Base-by-base conservation (phyloP, 106 monocot genomes). In the Acorus calamus region DNA sequence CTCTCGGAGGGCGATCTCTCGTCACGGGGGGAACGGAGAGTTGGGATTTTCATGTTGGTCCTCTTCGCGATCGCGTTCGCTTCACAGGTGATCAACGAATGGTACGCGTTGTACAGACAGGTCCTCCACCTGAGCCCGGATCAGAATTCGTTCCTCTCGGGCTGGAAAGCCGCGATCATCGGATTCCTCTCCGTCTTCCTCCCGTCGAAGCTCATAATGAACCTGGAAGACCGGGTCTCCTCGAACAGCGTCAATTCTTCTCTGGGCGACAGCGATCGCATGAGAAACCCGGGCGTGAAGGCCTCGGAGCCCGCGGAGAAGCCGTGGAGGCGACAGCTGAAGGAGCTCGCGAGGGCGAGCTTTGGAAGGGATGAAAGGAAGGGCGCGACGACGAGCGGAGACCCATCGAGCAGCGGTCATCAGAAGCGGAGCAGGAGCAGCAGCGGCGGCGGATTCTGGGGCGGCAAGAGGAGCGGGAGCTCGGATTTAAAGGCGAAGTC, bases 291-390 rank as follows among this genome's bases (percentile, higher is more conserved):
- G 28, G 28, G 28, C 28, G 28, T 1, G 28, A 28, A 28, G 28
- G 28, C 28, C 11, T 53, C 66, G 7, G 75, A 65, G 3, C 67
- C 62, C 0, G 68, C 66, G 5, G 94, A 90, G 70, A 75, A 74
- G 70, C 82, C 86, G 50, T 96, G 94, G 94, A 47, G 87, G 63
- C 76, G 84, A 54, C 90, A 90, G 57, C 65, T 96, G 66, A 80
- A 90, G 59, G 82, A 96, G 65, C 63, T 90, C 6, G 94, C 94
- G 0, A 96, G 87, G 72, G 84, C 84, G 4, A 87, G 94, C 70
- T 96, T 96, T 62, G 79, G 79, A 50, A 82, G 61, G 74, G 90
- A 94, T 46, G 80, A 79, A 3, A 59, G 45, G 8, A 62, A 53
- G 9, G 9, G 49, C 0, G 60, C 64, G 8, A 72, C 48, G 8